Conservation (phyloP, 805 yeast genomes). For the Candida incommunis region DNA sequence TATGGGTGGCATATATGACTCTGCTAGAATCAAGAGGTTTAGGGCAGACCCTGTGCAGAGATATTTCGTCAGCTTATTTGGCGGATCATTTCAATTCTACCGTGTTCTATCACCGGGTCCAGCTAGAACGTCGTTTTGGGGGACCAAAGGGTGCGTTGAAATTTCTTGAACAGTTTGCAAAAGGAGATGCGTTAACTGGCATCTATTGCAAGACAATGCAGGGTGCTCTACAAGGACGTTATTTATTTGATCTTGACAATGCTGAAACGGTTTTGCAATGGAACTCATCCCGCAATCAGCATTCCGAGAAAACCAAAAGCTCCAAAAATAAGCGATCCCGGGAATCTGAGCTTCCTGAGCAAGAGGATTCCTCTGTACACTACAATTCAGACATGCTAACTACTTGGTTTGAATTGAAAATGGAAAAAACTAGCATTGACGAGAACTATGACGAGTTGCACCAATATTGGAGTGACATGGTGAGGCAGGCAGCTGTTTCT, state of each 20-base stretch:
- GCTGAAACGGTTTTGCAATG: neutral
- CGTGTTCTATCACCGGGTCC: neutral
- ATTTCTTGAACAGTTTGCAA: neutral
- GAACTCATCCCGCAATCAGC: neutral
- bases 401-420: neutral
- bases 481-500: neutral
- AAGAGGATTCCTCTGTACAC: too few species aligned
- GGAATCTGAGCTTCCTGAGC: too few species aligned
- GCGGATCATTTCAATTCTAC: neutral
- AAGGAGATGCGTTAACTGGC: neutral
- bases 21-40: neutral
- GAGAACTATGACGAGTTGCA: neutral
- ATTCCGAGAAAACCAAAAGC: too few species aligned
- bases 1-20: neutral
- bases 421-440: neutral
- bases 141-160: neutral
- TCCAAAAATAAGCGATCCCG: too few species aligned
- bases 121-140: neutral
- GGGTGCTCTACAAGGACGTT: neutral
- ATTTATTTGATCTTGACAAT: neutral
- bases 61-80: neutral
- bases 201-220: neutral
- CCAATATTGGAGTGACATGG: neutral
- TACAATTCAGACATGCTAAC: neutral
- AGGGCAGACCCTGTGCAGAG: neutral